phyloP scores from a whole-genome alignment of 768 basidiomycete species.

The Russula abietina region DNA sequence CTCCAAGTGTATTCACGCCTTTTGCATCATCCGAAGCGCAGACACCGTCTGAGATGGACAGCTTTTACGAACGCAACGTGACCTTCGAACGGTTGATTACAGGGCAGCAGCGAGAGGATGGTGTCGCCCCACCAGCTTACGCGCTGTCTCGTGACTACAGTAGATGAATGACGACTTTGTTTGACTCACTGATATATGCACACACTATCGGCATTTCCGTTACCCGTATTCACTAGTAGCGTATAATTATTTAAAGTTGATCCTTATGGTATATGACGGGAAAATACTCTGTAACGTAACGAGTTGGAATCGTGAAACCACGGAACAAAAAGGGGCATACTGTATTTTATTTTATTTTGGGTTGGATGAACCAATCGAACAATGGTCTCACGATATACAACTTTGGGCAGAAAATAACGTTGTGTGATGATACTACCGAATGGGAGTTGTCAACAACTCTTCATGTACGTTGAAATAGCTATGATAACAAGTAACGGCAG shows the following conservation, averaged over 20 bases:
- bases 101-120: conserved; percentile 74
- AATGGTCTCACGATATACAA: not conserved
- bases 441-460: conserved; percentile 34
- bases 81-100: conserved; percentile 72
- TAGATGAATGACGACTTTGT: not conserved
- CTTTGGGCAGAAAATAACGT: not conserved
- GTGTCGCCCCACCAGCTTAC: conserved; percentile 81
- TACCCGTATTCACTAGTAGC: not conserved
- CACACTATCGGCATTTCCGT: not conserved
- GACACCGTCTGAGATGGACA: conserved; percentile 31
- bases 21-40: conserved; percentile 1
- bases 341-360: not conserved
- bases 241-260: not conserved
- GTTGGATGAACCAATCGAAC: too few relatives aligned
- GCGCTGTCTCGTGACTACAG: conserved; percentile 19
- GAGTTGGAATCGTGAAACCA: not conserved
- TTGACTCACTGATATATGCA: not conserved
- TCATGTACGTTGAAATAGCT: conserved; percentile 52
- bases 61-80: conserved; percentile 37
- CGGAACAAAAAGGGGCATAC: not conserved
- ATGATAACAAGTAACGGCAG: not conserved
- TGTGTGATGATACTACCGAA: conserved; percentile 18
- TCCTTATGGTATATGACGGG: not conserved
- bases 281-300: not conserved
- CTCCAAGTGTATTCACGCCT: not conserved